Percentiles rank a stretch among this genome's conserved stretches.
Evolutionary conservation across 345 rosid species (phyloP).

Genomic region (Bruguiera gymnorhiza): DNA sequence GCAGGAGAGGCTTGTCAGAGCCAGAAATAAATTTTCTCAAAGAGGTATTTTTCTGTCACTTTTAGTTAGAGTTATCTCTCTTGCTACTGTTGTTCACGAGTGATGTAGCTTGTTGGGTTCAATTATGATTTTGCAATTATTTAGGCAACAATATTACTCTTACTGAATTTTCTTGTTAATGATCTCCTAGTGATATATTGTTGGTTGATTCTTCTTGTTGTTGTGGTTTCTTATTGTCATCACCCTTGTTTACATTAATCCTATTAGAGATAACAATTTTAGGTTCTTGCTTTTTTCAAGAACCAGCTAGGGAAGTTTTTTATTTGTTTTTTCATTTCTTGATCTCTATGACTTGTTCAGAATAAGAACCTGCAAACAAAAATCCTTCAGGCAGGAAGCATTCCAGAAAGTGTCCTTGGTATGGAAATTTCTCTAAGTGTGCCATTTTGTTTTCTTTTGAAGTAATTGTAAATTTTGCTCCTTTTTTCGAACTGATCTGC

Average conservation of each 20-base stretch:
- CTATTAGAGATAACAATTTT: too few species aligned
- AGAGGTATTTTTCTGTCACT: constrained; percentile 46
- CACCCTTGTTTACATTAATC: background rate
- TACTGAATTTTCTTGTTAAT: background rate
- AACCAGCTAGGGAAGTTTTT: background rate
- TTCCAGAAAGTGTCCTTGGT: constrained; percentile 70
- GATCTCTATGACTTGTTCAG: constrained; percentile 29
- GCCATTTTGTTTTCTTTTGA: constrained; percentile 8
- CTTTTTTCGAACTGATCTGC: constrained; percentile 28
- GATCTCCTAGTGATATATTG: background rate
- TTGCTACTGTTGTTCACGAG: constrained; percentile 11
- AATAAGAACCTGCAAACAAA: constrained; percentile 55
- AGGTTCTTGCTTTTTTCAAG: background rate
- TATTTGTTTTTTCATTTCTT: background rate
- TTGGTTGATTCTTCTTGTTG: background rate
- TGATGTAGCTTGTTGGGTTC: constrained; percentile 7
- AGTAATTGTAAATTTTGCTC: constrained; percentile 14
- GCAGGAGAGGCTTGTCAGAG: constrained; percentile 92
- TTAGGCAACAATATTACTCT: background rate
- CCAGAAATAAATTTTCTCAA: constrained; percentile 77
- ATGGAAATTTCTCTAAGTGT: constrained; percentile 20
- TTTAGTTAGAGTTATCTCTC: too few species aligned
- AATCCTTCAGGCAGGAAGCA: constrained; percentile 63
- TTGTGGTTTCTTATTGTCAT: background rate
- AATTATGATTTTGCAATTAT: background rate